Evolutionary conservation across 2,329 filamentous ascomycete genomes (phyloP).

Genomic region (Scytalidium lignicola): DNA sequence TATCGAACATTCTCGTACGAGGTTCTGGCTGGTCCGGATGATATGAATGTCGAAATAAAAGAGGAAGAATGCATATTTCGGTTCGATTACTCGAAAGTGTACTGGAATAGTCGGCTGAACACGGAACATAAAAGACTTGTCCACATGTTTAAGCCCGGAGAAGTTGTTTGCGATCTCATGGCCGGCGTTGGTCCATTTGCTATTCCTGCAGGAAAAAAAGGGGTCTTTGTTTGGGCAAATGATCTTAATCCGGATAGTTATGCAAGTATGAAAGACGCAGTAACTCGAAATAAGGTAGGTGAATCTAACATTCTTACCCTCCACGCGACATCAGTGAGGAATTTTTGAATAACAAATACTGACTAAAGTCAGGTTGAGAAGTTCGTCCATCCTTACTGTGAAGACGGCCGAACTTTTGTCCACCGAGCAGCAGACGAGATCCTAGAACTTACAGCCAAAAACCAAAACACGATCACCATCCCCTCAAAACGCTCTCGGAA

Average conservation of each 20-base stretch:
- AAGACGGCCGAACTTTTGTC: conserved; percentile 80
- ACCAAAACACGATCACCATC: conserved; percentile 50
- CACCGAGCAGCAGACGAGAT: conserved; percentile 59
- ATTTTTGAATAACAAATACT: background rate
- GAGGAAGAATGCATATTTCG: conserved; percentile 82
- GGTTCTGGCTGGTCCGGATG: conserved; percentile 73
- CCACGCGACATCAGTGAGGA: no score
- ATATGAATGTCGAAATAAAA: conserved; percentile 76
- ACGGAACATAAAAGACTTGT: conserved; percentile 83
- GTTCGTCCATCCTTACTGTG: conserved; percentile 75
- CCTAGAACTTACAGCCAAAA: conserved; percentile 40
- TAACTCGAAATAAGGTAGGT: conserved; percentile 72
- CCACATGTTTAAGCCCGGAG: conserved; percentile 69
- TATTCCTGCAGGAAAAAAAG: conserved; percentile 82
- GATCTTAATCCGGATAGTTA: conserved; percentile 92
- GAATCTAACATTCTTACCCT: background rate
- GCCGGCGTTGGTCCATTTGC: conserved; percentile 95
- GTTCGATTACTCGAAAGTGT: conserved; percentile 94
- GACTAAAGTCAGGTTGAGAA: conserved; percentile 43
- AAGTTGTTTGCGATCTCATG: conserved; percentile 95
- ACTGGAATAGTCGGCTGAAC: conserved; percentile 93
- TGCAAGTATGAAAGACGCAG: conserved; percentile 63
- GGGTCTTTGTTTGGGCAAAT: conserved; percentile 92
- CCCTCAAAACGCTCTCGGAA: conserved; percentile 35
- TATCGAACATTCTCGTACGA: conserved; percentile 94